Percentiles rank a stretch among this genome's conserved stretches.
phyloP scores from a whole-genome alignment of 495 filamentous ascomycete species.

The Sporormia fimetaria region DNA sequence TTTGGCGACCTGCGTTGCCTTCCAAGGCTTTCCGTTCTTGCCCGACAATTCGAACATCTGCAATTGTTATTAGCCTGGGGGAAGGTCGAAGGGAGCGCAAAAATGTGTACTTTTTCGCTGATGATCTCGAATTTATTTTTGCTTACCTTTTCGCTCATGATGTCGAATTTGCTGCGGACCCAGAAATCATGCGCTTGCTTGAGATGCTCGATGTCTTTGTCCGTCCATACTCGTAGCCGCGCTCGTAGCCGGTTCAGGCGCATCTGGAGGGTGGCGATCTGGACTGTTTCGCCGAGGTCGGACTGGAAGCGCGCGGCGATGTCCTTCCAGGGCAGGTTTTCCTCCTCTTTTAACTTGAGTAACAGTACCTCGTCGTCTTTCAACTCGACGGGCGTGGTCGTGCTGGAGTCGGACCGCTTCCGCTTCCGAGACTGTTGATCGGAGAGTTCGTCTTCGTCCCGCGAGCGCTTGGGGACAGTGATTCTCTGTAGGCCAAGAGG shows the following conservation, averaged over 20 bases:
- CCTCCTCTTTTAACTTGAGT: conserved; percentile 54
- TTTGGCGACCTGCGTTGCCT: conserved; percentile 31
- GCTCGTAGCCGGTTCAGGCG: conserved; percentile 55
- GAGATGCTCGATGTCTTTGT: conserved; percentile 42
- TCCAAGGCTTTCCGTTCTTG: conserved; percentile 36
- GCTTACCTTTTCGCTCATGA: conserved; percentile 35
- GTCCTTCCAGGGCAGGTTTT: conserved; percentile 57
- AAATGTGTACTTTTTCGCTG: too few species aligned
- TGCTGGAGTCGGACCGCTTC: conserved; percentile 28
- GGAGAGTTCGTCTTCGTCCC: conserved; percentile 27
- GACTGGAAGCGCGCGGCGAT: conserved; percentile 54
- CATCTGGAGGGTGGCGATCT: conserved; percentile 65
- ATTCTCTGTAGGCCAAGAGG: conserved; percentile 18
- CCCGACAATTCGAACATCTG: conserved; percentile 35
- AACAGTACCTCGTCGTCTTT: conserved; percentile 57
- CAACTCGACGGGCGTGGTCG: conserved; percentile 28
- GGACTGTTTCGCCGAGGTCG: conserved; percentile 50
- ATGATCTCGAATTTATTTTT: too few species aligned
- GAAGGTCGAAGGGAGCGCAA: too few species aligned
- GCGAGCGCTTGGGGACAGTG: conserved; percentile 23
- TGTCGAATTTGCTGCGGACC: conserved; percentile 36
- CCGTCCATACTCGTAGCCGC: conserved; percentile 53
- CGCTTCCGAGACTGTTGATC: conserved; percentile 22
- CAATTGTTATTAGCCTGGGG: conserved; percentile 6
- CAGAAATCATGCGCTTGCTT: conserved; percentile 36